phyloP scores from a whole-genome alignment of 805 yeast species.

The Cephaloascus fragrans region DNA sequence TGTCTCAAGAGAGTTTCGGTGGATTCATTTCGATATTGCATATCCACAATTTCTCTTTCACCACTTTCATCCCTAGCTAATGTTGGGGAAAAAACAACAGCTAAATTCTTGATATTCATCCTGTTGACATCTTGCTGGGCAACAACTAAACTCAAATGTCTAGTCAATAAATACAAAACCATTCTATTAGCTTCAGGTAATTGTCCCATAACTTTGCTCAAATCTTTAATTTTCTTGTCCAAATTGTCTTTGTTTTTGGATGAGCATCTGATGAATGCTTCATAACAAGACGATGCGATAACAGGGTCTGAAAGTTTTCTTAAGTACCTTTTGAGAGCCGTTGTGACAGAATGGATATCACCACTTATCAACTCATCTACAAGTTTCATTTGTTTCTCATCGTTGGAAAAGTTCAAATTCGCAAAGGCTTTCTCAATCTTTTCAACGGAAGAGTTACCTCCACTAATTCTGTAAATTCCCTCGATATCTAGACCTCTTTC shows the following conservation, averaged over 20 bases:
- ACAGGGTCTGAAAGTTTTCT: constrained; percentile 81
- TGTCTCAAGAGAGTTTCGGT: constrained; percentile 62
- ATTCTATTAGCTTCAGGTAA: constrained; percentile 63
- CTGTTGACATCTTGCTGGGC: constrained; percentile 46
- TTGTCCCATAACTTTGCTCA: constrained; percentile 33
- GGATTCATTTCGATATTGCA: constrained; percentile 68
- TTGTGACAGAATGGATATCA: constrained; percentile 82
- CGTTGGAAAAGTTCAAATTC: constrained; percentile 14
- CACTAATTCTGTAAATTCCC: constrained; percentile 88
- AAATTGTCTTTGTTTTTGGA: constrained; percentile 10
- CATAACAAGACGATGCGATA: constrained; percentile 62
- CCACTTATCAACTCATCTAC: constrained; percentile 30
- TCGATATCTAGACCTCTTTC: constrained; percentile 64
- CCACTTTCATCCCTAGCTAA: constrained; percentile 71
- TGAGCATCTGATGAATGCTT: constrained; percentile 26
- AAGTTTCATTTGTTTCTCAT: constrained; percentile 20
- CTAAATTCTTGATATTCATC: constrained; percentile 76
- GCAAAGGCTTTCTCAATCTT: constrained; percentile 32
- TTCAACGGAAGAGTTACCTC: constrained; percentile 61
- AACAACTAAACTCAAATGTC: constrained; percentile 58
- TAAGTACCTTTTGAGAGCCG: constrained; percentile 79
- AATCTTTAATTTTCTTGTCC: constrained; percentile 25
- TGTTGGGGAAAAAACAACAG: constrained; percentile 94
- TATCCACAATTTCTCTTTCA: constrained; percentile 75
- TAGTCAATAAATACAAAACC: constrained; percentile 44